Evolutionary conservation across 164 flowering plant species (phyloP), one percentile per base, ranked within the genome.

Genomic region (Magnolia officinalis): DNA sequence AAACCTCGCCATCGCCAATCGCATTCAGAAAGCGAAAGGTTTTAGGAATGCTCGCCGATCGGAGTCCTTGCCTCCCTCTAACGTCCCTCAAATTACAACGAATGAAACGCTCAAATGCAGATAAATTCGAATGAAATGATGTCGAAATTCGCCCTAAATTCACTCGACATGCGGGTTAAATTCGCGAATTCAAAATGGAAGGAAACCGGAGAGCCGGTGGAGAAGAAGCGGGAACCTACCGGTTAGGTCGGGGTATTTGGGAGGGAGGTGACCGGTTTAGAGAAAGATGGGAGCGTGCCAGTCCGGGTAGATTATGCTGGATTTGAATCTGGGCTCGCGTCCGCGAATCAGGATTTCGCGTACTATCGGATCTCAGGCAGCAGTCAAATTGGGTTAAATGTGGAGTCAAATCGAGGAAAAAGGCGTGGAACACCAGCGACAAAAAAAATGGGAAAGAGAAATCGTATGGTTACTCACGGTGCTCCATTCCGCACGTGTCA

Each of bases 101-200:
- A 65, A 65, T 65, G 29, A 21, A 65, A 65, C 24, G 68, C 26
- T 20, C 13, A 70, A 59, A 69, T 78, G 63, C 70, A 67, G 50
- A 61, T 74, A 63, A 67, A 67, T 29, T 2, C 61, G n/a, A 67
- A 50, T 29, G 20, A 76, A 69, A 67, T 73, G 72, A 75, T 55
- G 14, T 70, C 61, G 82, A 83, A 86, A 86, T 83, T 80, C 85
- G 78, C 79, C 75, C 83, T 51, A 85, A 84, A 86, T 86, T 83
- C 84, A 78, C 77, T 65, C 52, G 61, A 80, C 80, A 82, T 83
- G 81, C 75, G 69, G 55, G 83, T 78, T 79, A 83, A 82, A 79
- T 81, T 80, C 72, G 65, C 26, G 29, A 29, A 50, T 74, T 70
- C 63, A 70, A 74, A 21, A 23, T 5, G 19, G 77, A 2, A 14